phyloP scores from a whole-genome alignment of 129 eudicot species.

The Daucus carota region DNA sequence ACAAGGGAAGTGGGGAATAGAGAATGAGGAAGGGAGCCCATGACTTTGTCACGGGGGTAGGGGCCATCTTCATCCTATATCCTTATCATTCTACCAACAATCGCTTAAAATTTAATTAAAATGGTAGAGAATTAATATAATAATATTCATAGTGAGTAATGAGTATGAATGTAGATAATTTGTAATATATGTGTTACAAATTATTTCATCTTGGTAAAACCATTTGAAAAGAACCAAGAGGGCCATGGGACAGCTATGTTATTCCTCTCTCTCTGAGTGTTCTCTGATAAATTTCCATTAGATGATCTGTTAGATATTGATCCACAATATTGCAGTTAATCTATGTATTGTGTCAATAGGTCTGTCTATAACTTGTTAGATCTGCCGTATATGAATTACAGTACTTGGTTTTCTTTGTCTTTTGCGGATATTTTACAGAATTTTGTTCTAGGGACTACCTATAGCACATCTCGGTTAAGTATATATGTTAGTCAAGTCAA shows the following conservation, averaged over 20 bases:
- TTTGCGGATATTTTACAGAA: neutral
- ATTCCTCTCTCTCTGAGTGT: no score
- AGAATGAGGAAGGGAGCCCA: neutral
- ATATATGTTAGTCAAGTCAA: neutral
- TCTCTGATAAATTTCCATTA: no score
- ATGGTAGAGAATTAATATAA: neutral
- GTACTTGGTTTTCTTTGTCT: neutral
- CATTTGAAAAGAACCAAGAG: neutral
- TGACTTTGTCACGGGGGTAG: neutral
- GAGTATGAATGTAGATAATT: neutral
- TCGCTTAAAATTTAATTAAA: neutral
- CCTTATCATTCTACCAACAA: constrained; percentile 1
- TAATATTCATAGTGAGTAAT: neutral
- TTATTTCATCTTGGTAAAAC: neutral
- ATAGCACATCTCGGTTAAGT: neutral
- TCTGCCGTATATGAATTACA: neutral
- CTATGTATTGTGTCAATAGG: neutral
- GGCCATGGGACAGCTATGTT: neutral
- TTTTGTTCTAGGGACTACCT: neutral
- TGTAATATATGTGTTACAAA: neutral
- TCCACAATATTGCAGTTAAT: neutral
- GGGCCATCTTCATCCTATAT: neutral
- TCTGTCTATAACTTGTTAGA: neutral
- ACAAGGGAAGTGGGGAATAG: neutral
- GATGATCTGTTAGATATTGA: no score